phyloP scores from a whole-genome alignment of 106 monocot genomes.

The Alisma plantagoaquatica region DNA sequence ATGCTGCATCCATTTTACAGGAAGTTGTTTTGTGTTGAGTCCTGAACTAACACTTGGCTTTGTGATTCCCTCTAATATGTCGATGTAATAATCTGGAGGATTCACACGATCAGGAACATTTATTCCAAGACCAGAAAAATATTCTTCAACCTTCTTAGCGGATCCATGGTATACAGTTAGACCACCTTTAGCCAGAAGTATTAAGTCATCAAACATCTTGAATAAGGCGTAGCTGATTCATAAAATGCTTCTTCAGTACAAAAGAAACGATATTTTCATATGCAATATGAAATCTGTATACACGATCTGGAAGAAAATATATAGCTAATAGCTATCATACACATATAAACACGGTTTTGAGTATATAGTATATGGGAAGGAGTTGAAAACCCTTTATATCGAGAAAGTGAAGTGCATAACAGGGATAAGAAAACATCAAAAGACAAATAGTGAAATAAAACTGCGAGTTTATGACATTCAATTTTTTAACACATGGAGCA shows the following conservation, averaged over 20 bases:
- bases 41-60: constrained; percentile 31
- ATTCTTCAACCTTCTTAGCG: constrained; percentile 49
- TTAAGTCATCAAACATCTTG: constrained; percentile 63
- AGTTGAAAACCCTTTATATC: too few relatives aligned
- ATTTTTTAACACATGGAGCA: too few relatives aligned
- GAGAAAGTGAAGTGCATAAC: too few relatives aligned
- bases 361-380: too few relatives aligned
- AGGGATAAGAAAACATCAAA: too few relatives aligned
- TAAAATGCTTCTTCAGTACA: neutral
- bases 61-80: constrained; percentile 61
- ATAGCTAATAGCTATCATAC: too few relatives aligned
- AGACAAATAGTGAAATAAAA: too few relatives aligned
- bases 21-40: constrained; percentile 37
- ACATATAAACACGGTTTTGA: too few relatives aligned
- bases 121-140: constrained; percentile 51
- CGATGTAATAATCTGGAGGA: constrained; percentile 69
- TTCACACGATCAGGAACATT: constrained; percentile 63
- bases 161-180: constrained; percentile 53
- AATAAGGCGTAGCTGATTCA: constrained; percentile 48
- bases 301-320: too few relatives aligned
- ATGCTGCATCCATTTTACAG: constrained; percentile 49
- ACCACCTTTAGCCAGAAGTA: constrained; percentile 69
- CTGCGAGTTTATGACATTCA: too few relatives aligned
- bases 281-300: too few relatives aligned
- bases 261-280: neutral